Percentiles rank a stretch among this genome's conserved stretches.
These are phyloP conservation scores for Aspergillus ostianus DNA, from an alignment of 495 filamentous ascomycete genomes.

Conservation along the genomic window DNA sequence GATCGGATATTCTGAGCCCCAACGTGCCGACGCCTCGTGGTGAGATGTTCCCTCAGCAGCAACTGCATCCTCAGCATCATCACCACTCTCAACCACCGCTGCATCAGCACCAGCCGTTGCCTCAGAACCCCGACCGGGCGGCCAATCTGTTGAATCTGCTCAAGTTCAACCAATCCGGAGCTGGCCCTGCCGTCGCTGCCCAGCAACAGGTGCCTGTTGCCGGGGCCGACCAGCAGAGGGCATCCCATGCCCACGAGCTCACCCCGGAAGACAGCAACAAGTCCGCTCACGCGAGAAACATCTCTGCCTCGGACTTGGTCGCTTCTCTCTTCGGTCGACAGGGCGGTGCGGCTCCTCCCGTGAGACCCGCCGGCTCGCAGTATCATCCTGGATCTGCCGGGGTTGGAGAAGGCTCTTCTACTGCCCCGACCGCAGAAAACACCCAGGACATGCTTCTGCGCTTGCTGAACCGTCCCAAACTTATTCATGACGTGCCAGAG, in stretches of 20 bases:
- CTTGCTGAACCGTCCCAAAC: constrained; percentile 60
- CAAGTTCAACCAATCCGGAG: constrained; percentile 66
- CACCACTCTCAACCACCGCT: constrained; percentile 1
- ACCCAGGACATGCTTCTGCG: constrained; percentile 66
- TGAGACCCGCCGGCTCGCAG: constrained; percentile 17
- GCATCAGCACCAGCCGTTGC: constrained; percentile 28
- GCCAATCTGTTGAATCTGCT: constrained; percentile 80
- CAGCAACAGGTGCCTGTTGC: constrained; percentile 30
- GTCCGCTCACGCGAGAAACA: constrained; percentile 47
- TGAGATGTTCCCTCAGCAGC: constrained; percentile 30
- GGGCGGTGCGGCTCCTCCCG: constrained; percentile 25
- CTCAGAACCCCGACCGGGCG: constrained; percentile 56
- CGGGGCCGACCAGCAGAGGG: constrained; percentile 33
- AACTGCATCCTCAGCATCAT: not conserved
- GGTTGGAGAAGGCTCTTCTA: constrained; percentile 15
- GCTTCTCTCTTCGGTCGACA: constrained; percentile 55
- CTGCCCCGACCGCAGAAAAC: constrained; percentile 41
- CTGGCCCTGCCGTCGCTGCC: constrained; percentile 28
- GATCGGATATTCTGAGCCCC: constrained; percentile 51
- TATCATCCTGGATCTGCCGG: constrained; percentile 31
- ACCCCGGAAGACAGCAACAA: constrained; percentile 33
- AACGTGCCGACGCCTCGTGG: constrained; percentile 41
- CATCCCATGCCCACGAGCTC: constrained; percentile 36
- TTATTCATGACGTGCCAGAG: constrained; percentile 27
- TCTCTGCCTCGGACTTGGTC: constrained; percentile 63